Conservation (phyloP, 352 stramenopile genomes). For the Thalassiosira oceanica region DNA sequence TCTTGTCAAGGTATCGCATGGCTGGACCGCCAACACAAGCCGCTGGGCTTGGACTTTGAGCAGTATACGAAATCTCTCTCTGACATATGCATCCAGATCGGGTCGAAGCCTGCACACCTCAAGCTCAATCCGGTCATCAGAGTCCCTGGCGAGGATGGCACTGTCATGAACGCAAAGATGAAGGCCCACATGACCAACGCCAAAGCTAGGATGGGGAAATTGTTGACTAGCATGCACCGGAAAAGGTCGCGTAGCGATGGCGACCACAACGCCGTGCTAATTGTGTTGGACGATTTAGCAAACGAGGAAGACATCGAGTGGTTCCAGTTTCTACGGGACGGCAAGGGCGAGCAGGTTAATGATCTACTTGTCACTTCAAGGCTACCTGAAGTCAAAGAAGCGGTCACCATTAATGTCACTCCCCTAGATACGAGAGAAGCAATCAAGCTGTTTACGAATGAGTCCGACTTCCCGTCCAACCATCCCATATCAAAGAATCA, state of each 20-base stretch:
- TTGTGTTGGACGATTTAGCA: constrained; percentile 70
- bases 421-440: constrained; percentile 57
- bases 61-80: constrained; percentile 8
- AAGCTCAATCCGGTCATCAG: constrained; percentile 48
- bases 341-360: constrained; percentile 39
- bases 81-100: constrained; percentile 26
- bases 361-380: constrained; percentile 60
- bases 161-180: constrained; percentile 43
- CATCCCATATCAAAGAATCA: constrained; percentile 48
- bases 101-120: constrained; percentile 32
- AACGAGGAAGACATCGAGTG: constrained; percentile 67
- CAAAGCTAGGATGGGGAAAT: constrained; percentile 42
- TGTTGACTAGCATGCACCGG: constrained; percentile 17
- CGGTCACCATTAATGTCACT: constrained; percentile 55
- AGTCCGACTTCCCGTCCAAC: constrained; percentile 52
- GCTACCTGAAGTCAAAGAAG: constrained; percentile 31
- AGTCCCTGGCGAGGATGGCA: constrained; percentile 46
- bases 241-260: constrained; percentile 10
- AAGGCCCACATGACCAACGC: constrained; percentile 70
- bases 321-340: constrained; percentile 58
- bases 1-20: constrained; percentile 63
- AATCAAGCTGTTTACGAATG: constrained; percentile 56
- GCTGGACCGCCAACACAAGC: constrained; percentile 50
- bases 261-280: constrained; percentile 47
- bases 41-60: constrained; percentile 47